Base-by-base conservation (phyloP, 2,329 filamentous ascomycete genomes). In the Zymoseptoria ardabiliae region DNA sequence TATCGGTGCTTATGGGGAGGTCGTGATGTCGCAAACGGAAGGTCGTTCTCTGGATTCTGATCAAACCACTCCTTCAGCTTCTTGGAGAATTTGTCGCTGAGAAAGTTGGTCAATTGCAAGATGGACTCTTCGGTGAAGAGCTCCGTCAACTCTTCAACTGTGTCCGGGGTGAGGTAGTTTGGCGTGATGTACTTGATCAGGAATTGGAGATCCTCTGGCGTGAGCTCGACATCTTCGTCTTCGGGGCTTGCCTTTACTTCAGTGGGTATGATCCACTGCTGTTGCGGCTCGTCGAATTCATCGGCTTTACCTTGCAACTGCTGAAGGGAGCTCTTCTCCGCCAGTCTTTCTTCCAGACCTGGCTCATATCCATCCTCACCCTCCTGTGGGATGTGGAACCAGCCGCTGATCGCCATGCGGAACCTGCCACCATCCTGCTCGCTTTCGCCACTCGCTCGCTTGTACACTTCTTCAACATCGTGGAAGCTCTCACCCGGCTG, bases 401-500 rank as follows among this genome's bases (percentile, higher is more conserved):
- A 99, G 56, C 94, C 94, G 72, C 91, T 96, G 71, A 99, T 96
- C 55, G 94, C 94, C 93, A 99, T 97, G 66, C 94, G 87, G 54
- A 97, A 85, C 53, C 90, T 84, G 0, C 87, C 88, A 19, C 88
- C 87, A 60, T 92, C 83, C 71, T 82, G 73, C 81, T 85, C 71
- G 81, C 82, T 75, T 84, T 83, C 68, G 78, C 82, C 71, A 78
- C 79, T 61, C 72, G 80, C 64, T 77, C 79, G 69, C 72, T 89
- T 85, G 76, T 97, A 97, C 4, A 99, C 94, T 76, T 99, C 94
- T 77, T 97, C 93, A 58, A 99, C 94, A 73, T 99, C 94, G 76
- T 99, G 94, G 76, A 97, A 99, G 74, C 93, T 97, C 81, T 96
- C 87, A n/a, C 94, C 94, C 0, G 94, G 94, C 77, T 97, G 91